Evolutionary conservation across 2,329 filamentous ascomycete genomes (phyloP), one percentile per base, ranked within the genome.

Genomic region (Beauveria medogensis): DNA sequence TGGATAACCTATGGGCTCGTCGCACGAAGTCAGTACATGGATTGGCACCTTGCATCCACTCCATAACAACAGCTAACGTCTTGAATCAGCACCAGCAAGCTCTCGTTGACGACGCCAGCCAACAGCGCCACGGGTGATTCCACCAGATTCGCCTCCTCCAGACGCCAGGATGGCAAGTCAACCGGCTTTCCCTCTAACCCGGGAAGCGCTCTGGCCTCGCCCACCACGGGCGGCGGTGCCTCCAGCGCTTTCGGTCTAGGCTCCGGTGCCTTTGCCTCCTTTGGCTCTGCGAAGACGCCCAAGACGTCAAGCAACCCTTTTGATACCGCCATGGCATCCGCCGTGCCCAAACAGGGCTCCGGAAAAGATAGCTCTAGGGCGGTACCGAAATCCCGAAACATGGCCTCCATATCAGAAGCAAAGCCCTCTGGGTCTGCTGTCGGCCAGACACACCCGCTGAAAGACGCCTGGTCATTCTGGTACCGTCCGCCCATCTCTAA

Each of bases 401-500:
- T 80, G 76, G 71, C 75, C 61, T 74, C 79, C 61, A 78, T 82
- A 63, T 72, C 78, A 62, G 79, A 82, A 69, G 69, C 71, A 58
- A 71, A 65, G 54, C 61, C 65, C 16, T 60, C 67, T 22, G 63
- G 64, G n/a, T 72, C 75, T 58, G 72, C 74, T 59, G 74, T 77
- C 61, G 68, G 76, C 61, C 77, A 80, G 68, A 68, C 72, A 63
- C 75, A 77, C 65, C 81, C 83, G 63, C 81, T 97, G 68, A 92
- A 90, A 76, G 87, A 91, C 74, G 88, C 87, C 65, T 99, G 94
- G 94, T 88, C 96, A 40, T 91, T 97, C 73, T 97, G 94, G 92
- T 99, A 95, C 76, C 86, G 94, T 63, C 94, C 94, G 44, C 94
- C 94, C 55, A 96, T 95, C 68, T 92, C 91, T 66, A 99, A 99